Base-by-base conservation (phyloP, 495 filamentous ascomycete species). In the Staphylotrichum longicolle region DNA sequence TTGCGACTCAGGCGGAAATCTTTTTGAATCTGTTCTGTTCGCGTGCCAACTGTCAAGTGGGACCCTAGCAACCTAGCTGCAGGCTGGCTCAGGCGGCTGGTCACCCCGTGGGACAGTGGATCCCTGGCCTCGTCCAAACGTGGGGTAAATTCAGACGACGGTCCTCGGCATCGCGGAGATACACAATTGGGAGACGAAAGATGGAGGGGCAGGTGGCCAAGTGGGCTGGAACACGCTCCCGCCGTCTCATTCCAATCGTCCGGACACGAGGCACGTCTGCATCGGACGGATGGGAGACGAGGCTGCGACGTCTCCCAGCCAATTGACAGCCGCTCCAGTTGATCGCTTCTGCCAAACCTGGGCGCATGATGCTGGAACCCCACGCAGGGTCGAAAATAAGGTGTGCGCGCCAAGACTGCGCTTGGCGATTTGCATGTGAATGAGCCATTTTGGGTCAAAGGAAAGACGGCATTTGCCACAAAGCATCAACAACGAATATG, bases 371-470 rank as follows among this genome's bases (percentile, higher is more conserved):
- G 34, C 9, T 34, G 37, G 47, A 40, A 5, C 7, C 35, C 15
- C 46, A 44, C 39, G 57, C 35, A 42, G 8, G 11, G 10, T 5
- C 42, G 41, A 47, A 54, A 54, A 37, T 61, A 47, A 54, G 49
- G 58, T 54, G 32, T 15, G 40, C 14, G 12, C 33, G 49, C 40
- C 47, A 52, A 52, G 49, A 35, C 30, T 8, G 32, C 0, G 0
- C n/a, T 12, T 34, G 32, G 46, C 42, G 34, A 60, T 44, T 60
- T 44, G 49, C 58, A 60, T 60, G 58, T 60, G 58, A 59, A 60
- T 60, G 58, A 8, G 57, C 49, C 40, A 53, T 53, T 60, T 59
- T 59, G 57, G 54, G 37, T n/a, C 42, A 20, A 11, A 14, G 32
- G 39, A 20, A 47, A 32, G 46, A 47, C 37, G 51, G 51, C 37